Evolutionary conservation across 305 asterid species (phyloP).

Genomic region (Salvia sclarea): DNA sequence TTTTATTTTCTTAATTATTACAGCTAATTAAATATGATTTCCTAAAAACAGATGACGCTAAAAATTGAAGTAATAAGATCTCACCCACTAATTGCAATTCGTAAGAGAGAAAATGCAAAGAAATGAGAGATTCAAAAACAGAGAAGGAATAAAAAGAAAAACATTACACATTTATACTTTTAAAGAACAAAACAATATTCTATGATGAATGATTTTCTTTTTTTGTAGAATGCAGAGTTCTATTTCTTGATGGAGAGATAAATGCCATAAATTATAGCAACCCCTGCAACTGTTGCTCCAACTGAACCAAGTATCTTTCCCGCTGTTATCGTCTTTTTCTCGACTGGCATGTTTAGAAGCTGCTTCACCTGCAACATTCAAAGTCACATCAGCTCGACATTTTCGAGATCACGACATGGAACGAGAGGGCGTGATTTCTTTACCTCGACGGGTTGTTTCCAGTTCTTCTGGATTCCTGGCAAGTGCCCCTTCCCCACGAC

Average conservation of each 20-base stretch:
- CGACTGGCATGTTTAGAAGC: constrained; percentile 56
- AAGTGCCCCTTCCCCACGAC: constrained; percentile 94
- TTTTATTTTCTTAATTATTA: too few species aligned
- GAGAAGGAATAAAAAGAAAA: too few species aligned
- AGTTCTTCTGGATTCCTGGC: constrained; percentile 75
- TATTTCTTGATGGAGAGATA: constrained; percentile 74
- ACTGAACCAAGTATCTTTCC: constrained; percentile 50
- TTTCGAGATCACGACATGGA: not conserved
- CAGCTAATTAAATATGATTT: too few species aligned
- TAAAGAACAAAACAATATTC: constrained; percentile 22
- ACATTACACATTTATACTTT: too few species aligned
- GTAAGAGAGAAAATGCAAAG: too few species aligned
- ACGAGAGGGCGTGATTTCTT: constrained; percentile 3
- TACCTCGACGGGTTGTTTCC: constrained; percentile 85
- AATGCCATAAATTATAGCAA: constrained; percentile 65
- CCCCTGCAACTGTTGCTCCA: constrained; percentile 76
- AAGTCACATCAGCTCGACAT: not conserved
- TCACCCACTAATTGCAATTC: too few species aligned
- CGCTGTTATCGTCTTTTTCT: constrained; percentile 37
- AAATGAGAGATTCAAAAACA: too few species aligned
- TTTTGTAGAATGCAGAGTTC: constrained; percentile 11
- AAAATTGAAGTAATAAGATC: too few species aligned
- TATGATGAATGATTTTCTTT: not conserved
- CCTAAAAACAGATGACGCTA: too few species aligned
- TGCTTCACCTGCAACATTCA: constrained; percentile 49